These are phyloP conservation scores for Zoysia pacifica DNA, from an alignment of 176 grass and related monocot species.

Conservation along the genomic window DNA sequence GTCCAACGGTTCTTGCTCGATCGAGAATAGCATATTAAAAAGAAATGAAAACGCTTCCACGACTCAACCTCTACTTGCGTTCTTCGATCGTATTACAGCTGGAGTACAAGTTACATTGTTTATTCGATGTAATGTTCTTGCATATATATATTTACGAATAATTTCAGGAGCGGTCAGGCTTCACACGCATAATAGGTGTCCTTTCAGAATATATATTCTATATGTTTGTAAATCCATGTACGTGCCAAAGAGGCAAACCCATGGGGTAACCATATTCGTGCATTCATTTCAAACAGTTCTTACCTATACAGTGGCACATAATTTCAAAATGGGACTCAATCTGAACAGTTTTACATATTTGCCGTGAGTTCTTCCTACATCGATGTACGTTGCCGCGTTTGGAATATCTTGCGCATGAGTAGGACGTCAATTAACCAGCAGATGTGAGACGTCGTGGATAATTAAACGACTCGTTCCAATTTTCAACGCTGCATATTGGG, in stretches of 20 bases:
- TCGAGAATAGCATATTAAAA: neutral
- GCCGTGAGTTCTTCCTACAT: too few species aligned
- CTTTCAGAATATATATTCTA: neutral
- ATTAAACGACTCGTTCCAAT: neutral
- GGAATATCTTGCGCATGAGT: neutral
- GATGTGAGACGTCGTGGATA: neutral
- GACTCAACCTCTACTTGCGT: slow-evolving; percentile 7
- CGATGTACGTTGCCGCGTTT: neutral
- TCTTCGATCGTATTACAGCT: neutral
- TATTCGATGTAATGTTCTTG: neutral
- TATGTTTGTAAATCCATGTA: neutral
- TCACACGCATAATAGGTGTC: neutral
- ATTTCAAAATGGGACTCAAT: too few species aligned
- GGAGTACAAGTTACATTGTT: neutral
- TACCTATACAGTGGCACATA: too few species aligned
- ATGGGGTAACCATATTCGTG: neutral
- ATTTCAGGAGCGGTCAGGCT: neutral
- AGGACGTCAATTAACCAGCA: neutral
- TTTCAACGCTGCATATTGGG: neutral
- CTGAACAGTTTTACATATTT: too few species aligned
- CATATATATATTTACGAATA: neutral
- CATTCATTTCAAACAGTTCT: neutral
- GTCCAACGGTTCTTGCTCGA: neutral
- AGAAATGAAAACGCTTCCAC: slow-evolving; percentile 14
- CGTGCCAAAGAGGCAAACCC: neutral